Base-by-base conservation (phyloP, 805 yeast genomes). In the Candida broadrunensis region DNA sequence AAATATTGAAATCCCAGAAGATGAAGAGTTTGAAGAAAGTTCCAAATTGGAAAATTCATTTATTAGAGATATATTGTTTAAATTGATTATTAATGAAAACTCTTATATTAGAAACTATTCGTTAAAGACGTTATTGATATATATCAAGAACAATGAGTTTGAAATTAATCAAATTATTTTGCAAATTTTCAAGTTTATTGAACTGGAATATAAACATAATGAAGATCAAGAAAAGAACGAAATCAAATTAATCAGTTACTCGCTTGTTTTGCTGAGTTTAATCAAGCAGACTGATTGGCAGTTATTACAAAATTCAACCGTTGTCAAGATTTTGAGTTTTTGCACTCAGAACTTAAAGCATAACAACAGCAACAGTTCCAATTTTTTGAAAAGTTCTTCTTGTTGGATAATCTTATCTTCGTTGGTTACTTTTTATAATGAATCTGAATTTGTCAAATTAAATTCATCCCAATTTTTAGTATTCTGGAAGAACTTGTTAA, bases 271-370 rank as follows among this genome's bases (percentile, higher is more conserved):
- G 26, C 60, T 59, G 56, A 48, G 70, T 1, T 49, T 69, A 18
- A 52, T 70, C 15, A 65, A 58, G 40, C 67, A 63, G 33, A 60
- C 73, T 1, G 63, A 65, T 16, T 51, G 62, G 8, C 53, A 60
- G 2, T 43, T 59, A 13, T 49, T 70, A 5, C 73, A 68, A 43
- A 67, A 67, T 38, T 54, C 74, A 5, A 65, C 70, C 2, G 55
- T 69, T 16, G 68, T 70, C 16, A 67, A 67, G 39, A 55, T 70
- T 9, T 52, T 70, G 44, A 68, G 74, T 62, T 70, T 67, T 42
- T 70, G 75, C 47, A 70, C 75, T 8, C 75, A 70, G 39, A 65
- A 58, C 39, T 58, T 70, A 49, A 70, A 70, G 48, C 72, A 68
- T 41, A 65, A 52, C 43, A 55, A 52, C 25, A 55, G 50, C 20